These are phyloP conservation scores for Triadica sebifera DNA, from an alignment of 345 rosid species.

Conservation along the genomic window DNA sequence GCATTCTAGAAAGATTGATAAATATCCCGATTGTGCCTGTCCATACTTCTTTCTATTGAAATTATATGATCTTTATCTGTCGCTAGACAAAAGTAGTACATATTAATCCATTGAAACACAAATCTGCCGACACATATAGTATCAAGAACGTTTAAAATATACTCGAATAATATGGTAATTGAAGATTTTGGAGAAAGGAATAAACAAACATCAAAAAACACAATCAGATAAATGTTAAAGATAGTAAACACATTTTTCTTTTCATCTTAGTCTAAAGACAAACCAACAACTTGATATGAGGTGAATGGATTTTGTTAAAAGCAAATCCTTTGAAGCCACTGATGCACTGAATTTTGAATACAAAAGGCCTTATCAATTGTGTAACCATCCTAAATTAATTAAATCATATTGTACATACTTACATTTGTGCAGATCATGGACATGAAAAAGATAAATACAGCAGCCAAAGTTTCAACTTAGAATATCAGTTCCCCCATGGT, in stretches of 20 bases:
- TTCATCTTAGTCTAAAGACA: not conserved
- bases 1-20: not conserved
- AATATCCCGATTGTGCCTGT: not conserved
- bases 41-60: not conserved
- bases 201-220: too few species aligned
- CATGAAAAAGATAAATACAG: not conserved
- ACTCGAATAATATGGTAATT: too few species aligned
- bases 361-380: not conserved
- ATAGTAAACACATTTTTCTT: not conserved
- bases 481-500: constrained; percentile 9
- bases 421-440: constrained; percentile 8
- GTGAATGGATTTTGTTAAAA: not conserved
- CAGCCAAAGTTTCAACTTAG: constrained; percentile 1
- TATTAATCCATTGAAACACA: not conserved
- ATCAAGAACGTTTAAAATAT: not conserved
- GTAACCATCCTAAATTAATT: not conserved
- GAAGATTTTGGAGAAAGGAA: not conserved
- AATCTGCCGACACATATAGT: not conserved
- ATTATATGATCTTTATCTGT: constrained; percentile 22
- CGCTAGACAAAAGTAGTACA: not conserved
- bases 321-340: not conserved
- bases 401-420: not conserved
- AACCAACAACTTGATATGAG: not conserved
- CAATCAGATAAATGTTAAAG: not conserved
- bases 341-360: not conserved